phyloP scores from a whole-genome alignment of 495 filamentous ascomycete genomes.

The Apiosordaria backusii region DNA sequence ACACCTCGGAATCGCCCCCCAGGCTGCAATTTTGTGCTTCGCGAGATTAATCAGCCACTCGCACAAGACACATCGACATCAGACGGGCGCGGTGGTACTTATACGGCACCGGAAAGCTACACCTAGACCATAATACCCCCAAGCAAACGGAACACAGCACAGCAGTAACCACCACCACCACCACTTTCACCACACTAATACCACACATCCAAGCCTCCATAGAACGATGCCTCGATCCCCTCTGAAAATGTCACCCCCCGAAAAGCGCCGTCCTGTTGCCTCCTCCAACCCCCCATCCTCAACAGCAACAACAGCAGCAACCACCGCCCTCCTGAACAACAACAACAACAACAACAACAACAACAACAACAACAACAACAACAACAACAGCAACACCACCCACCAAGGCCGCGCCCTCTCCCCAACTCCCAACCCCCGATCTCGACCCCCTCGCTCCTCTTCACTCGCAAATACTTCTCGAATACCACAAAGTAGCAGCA shows the following conservation, averaged over 20 bases:
- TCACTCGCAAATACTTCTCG: slow-evolving; percentile 1
- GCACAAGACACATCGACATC: neutral
- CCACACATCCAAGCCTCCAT: neutral
- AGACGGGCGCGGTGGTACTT: neutral
- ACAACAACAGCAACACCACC: neutral
- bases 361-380: neutral
- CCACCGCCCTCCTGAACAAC: neutral
- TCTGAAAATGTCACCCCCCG: slow-evolving; percentile 21
- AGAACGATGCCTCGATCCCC: neutral
- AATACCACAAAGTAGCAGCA: slow-evolving; percentile 19
- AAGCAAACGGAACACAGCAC: too few relatives aligned
- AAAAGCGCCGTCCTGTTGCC: neutral
- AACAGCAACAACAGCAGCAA: neutral
- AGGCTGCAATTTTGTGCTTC: neutral
- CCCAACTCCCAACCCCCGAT: slow-evolving; percentile 15
- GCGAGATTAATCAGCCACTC: neutral
- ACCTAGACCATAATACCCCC: neutral
- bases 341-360: neutral
- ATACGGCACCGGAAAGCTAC: neutral
- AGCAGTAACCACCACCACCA: slow-evolving; percentile 9
- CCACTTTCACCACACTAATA: neutral
- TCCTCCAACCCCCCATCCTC: neutral
- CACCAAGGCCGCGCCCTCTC: slow-evolving; percentile 7
- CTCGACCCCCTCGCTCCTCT: slow-evolving; percentile 5
- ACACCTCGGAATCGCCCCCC: slow-evolving; percentile 29